These are phyloP conservation scores for Colletotrichum caudatum DNA, from an alignment of 2,329 filamentous ascomycete genomes.

Conservation along the genomic window DNA sequence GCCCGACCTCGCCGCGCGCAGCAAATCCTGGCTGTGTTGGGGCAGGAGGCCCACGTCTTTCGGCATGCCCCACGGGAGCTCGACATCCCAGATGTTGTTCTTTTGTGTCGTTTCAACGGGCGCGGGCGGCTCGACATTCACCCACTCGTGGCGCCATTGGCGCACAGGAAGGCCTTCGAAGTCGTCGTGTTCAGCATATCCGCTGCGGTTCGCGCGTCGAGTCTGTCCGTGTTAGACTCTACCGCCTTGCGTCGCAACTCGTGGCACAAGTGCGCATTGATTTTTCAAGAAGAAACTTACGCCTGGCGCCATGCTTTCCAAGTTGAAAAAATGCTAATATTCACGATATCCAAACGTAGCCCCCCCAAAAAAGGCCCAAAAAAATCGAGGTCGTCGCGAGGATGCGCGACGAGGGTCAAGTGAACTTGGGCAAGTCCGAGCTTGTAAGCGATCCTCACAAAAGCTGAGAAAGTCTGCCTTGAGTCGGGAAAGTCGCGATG, in stretches of 20 bases:
- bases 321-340: not conserved
- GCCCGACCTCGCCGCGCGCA: slow-evolving; percentile 84
- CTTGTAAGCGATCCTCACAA: not conserved
- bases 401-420: slow-evolving; percentile 10
- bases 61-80: slow-evolving; percentile 84
- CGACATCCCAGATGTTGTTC: slow-evolving; percentile 78
- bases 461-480: not conserved
- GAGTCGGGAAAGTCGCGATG: not conserved
- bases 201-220: slow-evolving; percentile 67
- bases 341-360: slow-evolving; percentile 14
- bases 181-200: slow-evolving; percentile 71
- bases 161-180: slow-evolving; percentile 84
- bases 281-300: slow-evolving; percentile 45
- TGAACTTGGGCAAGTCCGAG: not conserved
- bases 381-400: slow-evolving; percentile 2
- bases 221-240: slow-evolving; percentile 56
- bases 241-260: slow-evolving; percentile 44
- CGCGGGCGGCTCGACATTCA: slow-evolving; percentile 75
- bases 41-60: slow-evolving; percentile 84
- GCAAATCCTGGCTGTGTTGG: slow-evolving; percentile 82
- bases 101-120: slow-evolving; percentile 72
- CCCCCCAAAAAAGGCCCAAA: not conserved
- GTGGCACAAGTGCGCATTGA: not conserved
- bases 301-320: slow-evolving; percentile 55
- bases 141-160: slow-evolving; percentile 84